Conservation (phyloP, 805 yeast species). For the Candida qinlingensis region DNA sequence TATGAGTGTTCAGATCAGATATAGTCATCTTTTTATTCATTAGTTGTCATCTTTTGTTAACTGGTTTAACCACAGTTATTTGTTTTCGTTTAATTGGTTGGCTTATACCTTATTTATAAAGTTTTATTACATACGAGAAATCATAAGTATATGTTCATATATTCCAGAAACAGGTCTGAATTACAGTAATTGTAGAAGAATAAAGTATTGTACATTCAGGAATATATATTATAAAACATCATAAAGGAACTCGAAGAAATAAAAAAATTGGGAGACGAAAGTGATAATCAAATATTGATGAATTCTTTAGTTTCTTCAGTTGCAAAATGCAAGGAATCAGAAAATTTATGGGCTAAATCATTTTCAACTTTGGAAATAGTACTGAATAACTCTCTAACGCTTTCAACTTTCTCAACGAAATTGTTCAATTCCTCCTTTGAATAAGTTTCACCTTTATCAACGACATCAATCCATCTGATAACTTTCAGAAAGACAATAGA, state of each 20-base stretch:
- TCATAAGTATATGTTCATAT: slow-evolving; percentile 3
- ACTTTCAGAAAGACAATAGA: slow-evolving; percentile 21
- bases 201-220: not conserved
- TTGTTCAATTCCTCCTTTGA: slow-evolving; percentile 13
- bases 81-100: not conserved
- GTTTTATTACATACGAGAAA: not conserved
- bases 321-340: slow-evolving; percentile 13
- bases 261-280: too few species aligned
- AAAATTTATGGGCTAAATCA: slow-evolving; percentile 20
- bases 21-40: not conserved
- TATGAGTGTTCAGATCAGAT: too few species aligned
- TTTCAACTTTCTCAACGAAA: slow-evolving; percentile 18
- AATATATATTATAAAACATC: not conserved
- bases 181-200: too few species aligned
- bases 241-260: too few species aligned
- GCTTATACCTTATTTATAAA: slow-evolving; percentile 4
- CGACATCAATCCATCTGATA: slow-evolving; percentile 20
- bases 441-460: slow-evolving; percentile 15
- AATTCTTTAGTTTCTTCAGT: slow-evolving; percentile 6
- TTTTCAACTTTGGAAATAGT: slow-evolving; percentile 12
- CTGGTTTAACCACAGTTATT: not conserved
- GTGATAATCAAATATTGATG: not conserved
- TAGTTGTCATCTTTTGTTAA: not conserved
- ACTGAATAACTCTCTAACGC: slow-evolving; percentile 13
- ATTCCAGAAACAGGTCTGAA: not conserved